Base-by-base conservation (phyloP, 2,329 filamentous ascomycete genomes). In the Microcyclosporella mali region DNA sequence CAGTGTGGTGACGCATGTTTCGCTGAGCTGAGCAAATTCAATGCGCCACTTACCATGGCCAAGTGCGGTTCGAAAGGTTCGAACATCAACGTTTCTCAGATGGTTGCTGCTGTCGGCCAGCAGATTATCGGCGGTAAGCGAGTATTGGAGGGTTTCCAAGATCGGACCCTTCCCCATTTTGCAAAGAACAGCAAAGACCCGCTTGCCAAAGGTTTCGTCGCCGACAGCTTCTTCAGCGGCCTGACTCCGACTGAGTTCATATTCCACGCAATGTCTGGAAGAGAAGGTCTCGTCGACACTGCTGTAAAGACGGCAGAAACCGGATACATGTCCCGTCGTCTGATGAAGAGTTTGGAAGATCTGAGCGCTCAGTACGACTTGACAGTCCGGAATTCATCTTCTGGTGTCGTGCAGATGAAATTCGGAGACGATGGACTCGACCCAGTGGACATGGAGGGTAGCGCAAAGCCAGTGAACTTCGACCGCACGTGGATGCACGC, bases 221-320 rank as follows among this genome's bases (percentile, higher is more conserved):
- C 82, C 49, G 95, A 97, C 70, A 95, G 88, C 69, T 98, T 98
- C 75, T 98, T 95, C 66, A 86, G 86, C 0, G 92, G 92, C 1
- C 72, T 98, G 1, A 77, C 83, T 1, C 90, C 92, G 2, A 88
- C 86, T 0, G 92, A 98, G 59, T 97, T 98, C 65, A 78, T 97
- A 44, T 97, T 98, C 69, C 92, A 98, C 77, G 92, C 92, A 54
- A 95, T 97, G 70, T 95, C 88, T 58, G 92, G 92, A 57, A 85
- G 92, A 80, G 92, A 97, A 79, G 92, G 92, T 79, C 72, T 98
- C 54, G 89, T 98, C 60, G 92, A 98, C 77, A 98, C 92, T 2
- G 92, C 92, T 48, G 92, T 97, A 70, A 98, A 98, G 72, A 98
- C 92, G 40, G 92, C 92, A 40, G 92, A 98, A 66, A 98, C 92